Conservation (phyloP, 768 basidiomycete genomes). For the Mycena latifolia region DNA sequence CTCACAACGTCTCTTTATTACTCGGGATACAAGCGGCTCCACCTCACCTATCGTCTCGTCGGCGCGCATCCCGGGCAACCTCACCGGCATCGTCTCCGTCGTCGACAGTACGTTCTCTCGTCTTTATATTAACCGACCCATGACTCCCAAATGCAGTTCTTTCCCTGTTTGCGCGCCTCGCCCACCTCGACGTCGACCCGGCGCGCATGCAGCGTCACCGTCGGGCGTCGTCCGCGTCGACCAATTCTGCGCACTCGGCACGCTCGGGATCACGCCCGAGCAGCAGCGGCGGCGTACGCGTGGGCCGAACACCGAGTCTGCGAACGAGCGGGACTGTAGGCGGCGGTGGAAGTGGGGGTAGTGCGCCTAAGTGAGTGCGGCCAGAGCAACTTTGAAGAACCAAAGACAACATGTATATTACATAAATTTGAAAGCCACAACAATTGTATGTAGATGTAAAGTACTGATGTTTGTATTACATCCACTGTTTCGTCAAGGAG, state of each 20-base stretch:
- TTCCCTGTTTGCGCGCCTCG: slow-evolving; percentile 81
- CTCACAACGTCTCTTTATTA: slow-evolving; percentile 84
- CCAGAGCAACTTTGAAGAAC: not conserved
- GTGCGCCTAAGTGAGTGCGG: not conserved
- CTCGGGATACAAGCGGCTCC: slow-evolving; percentile 65
- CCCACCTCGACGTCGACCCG: slow-evolving; percentile 83
- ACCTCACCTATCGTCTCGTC: slow-evolving; percentile 63
- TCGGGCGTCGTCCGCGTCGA: slow-evolving; percentile 80
- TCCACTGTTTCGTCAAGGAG: not conserved
- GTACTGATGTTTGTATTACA: not conserved
- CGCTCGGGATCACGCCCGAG: slow-evolving; percentile 55
- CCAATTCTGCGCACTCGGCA: slow-evolving; percentile 62
- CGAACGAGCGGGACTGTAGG: slow-evolving; percentile 13
- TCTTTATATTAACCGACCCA: slow-evolving; percentile 4
- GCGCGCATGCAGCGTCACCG: slow-evolving; percentile 84
- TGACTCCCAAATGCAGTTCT: slow-evolving; percentile 62
- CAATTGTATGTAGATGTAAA: slow-evolving; percentile 2
- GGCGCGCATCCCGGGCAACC: slow-evolving; percentile 54
- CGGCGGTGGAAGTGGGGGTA: not conserved
- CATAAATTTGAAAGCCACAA: not conserved
- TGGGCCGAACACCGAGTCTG: slow-evolving; percentile 31
- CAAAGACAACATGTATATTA: slow-evolving; percentile 1
- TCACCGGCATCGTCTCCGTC: slow-evolving; percentile 84
- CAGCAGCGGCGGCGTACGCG: slow-evolving; percentile 30
- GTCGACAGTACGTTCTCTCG: slow-evolving; percentile 72